Percentiles rank a stretch among this genome's conserved stretches.
phyloP scores from a whole-genome alignment of 1,284 basidiomycete genomes.

The Cryptococcus maquisensis region DNA sequence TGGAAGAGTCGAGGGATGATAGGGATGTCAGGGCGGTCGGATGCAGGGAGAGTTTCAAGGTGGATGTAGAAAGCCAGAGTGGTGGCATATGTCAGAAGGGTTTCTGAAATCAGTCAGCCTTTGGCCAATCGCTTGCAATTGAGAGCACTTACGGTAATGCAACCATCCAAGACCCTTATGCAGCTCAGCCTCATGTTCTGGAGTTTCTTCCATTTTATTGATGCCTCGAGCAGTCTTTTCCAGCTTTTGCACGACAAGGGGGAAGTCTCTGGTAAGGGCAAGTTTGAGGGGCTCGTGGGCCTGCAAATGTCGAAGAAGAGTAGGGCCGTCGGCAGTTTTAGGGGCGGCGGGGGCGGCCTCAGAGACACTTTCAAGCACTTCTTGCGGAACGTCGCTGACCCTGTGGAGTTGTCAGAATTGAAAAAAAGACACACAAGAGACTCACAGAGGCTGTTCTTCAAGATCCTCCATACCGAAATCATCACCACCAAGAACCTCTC shows the following conservation, averaged over 20 bases:
- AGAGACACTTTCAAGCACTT: neutral
- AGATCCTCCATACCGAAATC: slow-evolving; percentile 76
- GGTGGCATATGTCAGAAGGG: slow-evolving; percentile 82
- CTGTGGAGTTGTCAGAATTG: neutral
- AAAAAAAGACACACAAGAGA: slow-evolving; percentile 1
- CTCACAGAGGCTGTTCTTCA: slow-evolving; percentile 49
- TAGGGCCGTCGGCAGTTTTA: slow-evolving; percentile 42
- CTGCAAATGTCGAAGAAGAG: slow-evolving; percentile 68
- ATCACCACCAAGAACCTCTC: slow-evolving; percentile 67
- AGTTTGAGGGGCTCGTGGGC: slow-evolving; percentile 71
- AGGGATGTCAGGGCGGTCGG: slow-evolving; percentile 60
- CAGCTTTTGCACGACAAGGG: slow-evolving; percentile 49
- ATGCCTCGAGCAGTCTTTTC: slow-evolving; percentile 46
- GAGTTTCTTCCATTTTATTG: slow-evolving; percentile 27
- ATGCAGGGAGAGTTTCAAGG: slow-evolving; percentile 67
- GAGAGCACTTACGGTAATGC: slow-evolving; percentile 44
- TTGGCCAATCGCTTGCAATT: neutral
- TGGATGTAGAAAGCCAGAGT: slow-evolving; percentile 91
- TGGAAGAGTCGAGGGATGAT: slow-evolving; percentile 75
- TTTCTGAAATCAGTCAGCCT: slow-evolving; percentile 57
- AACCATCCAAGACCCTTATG: slow-evolving; percentile 49
- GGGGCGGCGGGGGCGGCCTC: slow-evolving; percentile 23
- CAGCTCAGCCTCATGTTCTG: slow-evolving; percentile 33
- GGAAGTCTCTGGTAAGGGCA: slow-evolving; percentile 54
- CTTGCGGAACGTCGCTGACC: neutral